Evolutionary conservation across 495 filamentous ascomycete species (phyloP), one percentile per base, ranked within the genome.

Genomic region (Aspergillus funiculosus): DNA sequence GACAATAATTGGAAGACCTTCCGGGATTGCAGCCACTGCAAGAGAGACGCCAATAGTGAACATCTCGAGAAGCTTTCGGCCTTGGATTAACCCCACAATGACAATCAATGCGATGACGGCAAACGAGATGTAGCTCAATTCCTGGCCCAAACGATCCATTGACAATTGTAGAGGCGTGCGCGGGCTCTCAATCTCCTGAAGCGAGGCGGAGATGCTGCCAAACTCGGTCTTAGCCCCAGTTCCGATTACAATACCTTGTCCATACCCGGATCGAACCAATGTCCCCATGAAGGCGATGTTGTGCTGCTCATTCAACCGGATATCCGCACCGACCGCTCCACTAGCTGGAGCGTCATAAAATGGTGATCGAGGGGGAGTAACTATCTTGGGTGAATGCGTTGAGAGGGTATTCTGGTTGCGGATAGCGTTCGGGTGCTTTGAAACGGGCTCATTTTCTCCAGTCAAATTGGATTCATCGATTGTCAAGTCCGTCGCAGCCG

Each of bases 201-300:
- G 75, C 35, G 87, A 94, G 4, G 86, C 82, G 3, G 90, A 92
- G 48, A 99, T 97, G 20, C 85, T 86, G n/a, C 92, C 92, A 62
- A 99, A 99, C 61, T 96, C 87, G 0, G 92, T 99, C 45, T 86
- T 81, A 17, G 83, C 81, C 37, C 92, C 92, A 1, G 92, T 97
- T 3, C 89, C 87, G 61, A 95, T 90, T 7, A 99, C 92, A 43
- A 99, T 81, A 25, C 92, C 92, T 59, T 94, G 89, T 0, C 92
- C 92, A 53, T 99, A 82, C n/a, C 92, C 92, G 6, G 87, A 94
- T 35, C 89, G 88, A 5, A 99, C 94, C 44, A 99, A 66, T 5
- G 92, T 99, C 4, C 92, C 92, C 94, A 97, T 97, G 61, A 95
- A 97, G 5, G 91, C 92, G 59, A 99, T 90, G 54, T 95, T 95